Base-by-base conservation (phyloP, 495 filamentous ascomycete genomes). In the Trichoderma orchidacearum region DNA sequence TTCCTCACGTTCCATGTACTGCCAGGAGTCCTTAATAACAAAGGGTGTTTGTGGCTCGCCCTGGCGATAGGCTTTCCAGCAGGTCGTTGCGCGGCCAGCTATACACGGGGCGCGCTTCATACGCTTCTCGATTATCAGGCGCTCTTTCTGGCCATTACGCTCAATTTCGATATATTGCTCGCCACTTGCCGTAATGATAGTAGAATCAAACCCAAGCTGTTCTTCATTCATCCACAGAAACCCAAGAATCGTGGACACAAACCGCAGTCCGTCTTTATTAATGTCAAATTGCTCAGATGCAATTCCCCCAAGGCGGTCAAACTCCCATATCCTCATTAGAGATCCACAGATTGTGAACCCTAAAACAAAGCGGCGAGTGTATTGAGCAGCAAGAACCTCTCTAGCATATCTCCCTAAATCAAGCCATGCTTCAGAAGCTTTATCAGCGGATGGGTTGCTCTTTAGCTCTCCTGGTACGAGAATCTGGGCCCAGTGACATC, bases 1-100 rank as follows among this genome's bases (percentile, higher is more conserved):
- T 54, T 78, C 72, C 30, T 66, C 65, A 8, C 72, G 70, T 59
- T 76, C 67, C 18, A 55, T 57, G 55, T 72, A 72, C 57, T 77
- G 73, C 74, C 67, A 79, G 7, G 68, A 77, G 58, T 78, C 75
- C 63, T 78, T 78, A 41, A 77, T 66, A 8, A 76, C 65, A 54
- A 79, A 63, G 18, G 63, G 62, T 31, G 21, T 66, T 55, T 56
- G 45, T 61, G 60, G 64, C 48, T 76, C 53, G 35, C 58, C 64
- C 59, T 75, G 62, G 34, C 62, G 62, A 62, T 78, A 56, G 30
- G 67, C 75, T 63, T 67, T 74, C 70, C 66, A 78, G 54, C 69
- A 77, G 31, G 68, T 75, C 34, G 73, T 76, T 5, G 70, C 74
- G 53, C 71, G 63, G 56, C 75, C 70, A 51, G 67, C 68, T 8